These are phyloP conservation scores for Tillandsia leiboldiana DNA, from an alignment of 176 grass and related monocot species.

Conservation along the genomic window DNA sequence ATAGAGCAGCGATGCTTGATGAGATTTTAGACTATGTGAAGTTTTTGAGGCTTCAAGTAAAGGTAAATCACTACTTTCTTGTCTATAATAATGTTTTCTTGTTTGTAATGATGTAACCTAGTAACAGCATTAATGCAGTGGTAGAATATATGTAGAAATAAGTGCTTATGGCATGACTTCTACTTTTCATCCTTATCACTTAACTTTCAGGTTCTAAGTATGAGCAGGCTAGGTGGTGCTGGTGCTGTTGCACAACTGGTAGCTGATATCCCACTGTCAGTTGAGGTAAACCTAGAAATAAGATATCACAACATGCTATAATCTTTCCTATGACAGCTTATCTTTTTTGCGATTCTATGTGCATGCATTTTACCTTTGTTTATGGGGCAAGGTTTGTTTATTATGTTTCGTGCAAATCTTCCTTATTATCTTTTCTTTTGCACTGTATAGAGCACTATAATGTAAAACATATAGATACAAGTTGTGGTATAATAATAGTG, in stretches of 20 bases:
- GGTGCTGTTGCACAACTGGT: slow-evolving; percentile 94
- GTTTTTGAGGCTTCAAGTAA: slow-evolving; percentile 98
- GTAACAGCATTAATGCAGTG: background rate
- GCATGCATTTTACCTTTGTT: background rate
- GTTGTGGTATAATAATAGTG: too few species aligned
- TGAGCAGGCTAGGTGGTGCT: slow-evolving; percentile 96
- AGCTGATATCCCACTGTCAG: slow-evolving; percentile 85
- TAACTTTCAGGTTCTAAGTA: slow-evolving; percentile 74
- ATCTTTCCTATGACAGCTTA: background rate
- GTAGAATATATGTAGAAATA: background rate
- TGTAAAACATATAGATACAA: too few species aligned
- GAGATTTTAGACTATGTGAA: slow-evolving; percentile 97
- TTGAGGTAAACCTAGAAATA: slow-evolving; percentile 44
- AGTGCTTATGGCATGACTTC: background rate
- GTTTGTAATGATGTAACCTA: background rate
- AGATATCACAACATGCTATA: background rate
- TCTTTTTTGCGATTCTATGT: background rate
- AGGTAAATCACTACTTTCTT: slow-evolving; percentile 35
- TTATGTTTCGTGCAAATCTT: background rate
- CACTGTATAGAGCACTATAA: too few species aligned
- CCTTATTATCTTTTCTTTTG: too few species aligned
- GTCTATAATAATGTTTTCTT: background rate
- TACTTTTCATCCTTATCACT: slow-evolving; percentile 12
- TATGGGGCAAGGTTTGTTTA: background rate
- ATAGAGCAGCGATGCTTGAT: slow-evolving; percentile 98